Percentiles rank a stretch among this genome's conserved stretches.
phyloP scores from a whole-genome alignment of 495 filamentous ascomycete species.

The Penicillium angulare region DNA sequence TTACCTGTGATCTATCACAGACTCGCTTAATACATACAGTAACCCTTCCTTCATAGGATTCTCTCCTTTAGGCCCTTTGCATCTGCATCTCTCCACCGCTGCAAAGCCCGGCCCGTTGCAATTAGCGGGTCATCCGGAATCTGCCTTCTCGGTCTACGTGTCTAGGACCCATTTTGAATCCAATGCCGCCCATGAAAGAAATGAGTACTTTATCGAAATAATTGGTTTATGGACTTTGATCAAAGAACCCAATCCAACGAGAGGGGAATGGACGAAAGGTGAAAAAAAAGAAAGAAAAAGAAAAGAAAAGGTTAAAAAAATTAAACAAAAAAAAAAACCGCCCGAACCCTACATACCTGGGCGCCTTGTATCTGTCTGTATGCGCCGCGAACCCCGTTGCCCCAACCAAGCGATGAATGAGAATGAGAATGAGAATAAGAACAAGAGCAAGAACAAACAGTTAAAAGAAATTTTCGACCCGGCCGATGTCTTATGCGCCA shows the following conservation, averaged over 20 bases:
- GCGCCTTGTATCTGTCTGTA: too few species aligned
- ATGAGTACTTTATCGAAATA: background rate
- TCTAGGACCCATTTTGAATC: slow-evolving; percentile 1
- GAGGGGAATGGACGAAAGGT: background rate
- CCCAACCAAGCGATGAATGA: slow-evolving; percentile 15
- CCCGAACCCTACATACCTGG: background rate
- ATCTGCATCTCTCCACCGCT: slow-evolving; percentile 11
- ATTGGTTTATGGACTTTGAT: background rate
- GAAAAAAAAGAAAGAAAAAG: slow-evolving; percentile 2
- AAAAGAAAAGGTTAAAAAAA: slow-evolving; percentile 5
- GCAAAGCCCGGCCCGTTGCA: slow-evolving; percentile 10
- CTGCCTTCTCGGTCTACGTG: slow-evolving; percentile 1
- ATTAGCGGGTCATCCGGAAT: slow-evolving; percentile 12
- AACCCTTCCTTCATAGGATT: background rate
- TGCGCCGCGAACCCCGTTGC: slow-evolving; percentile 21
- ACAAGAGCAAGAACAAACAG: slow-evolving; percentile 1
- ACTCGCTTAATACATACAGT: background rate
- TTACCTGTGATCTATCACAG: background rate
- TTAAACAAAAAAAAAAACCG: slow-evolving; percentile 14
- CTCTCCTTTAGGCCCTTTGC: slow-evolving; percentile 8
- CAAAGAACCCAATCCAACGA: too few species aligned
- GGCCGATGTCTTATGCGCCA: slow-evolving; percentile 24
- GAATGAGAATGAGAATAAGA: too few species aligned
- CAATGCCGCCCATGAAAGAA: background rate
- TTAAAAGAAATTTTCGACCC: background rate